Base-by-base conservation (phyloP, 1,284 basidiomycete species). In the Rhodotorula sp. region DNA sequence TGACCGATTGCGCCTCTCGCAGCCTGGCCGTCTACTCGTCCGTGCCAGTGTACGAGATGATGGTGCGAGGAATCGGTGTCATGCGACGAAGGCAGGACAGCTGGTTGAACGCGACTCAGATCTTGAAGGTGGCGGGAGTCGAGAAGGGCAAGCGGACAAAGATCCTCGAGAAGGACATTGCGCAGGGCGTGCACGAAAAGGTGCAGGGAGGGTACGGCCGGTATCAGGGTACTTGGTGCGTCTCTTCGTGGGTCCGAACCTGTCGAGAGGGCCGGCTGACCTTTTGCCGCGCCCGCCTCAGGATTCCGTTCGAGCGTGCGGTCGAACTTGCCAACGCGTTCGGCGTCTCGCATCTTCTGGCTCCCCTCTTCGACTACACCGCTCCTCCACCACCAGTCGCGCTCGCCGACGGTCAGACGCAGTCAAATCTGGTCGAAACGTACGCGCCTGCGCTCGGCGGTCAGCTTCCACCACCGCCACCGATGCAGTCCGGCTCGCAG, bases 181-280 rank as follows among this genome's bases (percentile, higher is more conserved):
- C 77, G 56, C 91, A 91, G 59, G 95, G 95, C 64, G 90, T 93
- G 82, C 95, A 99, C 82, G 96, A 99, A 83, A 99, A 99, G 82
- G 93, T 99, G 18, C 97, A 99, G 82, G 97, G 97, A 62, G 97
- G 97, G 56, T 99, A 98, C 80, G 97, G 97, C 58, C 97, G 97
- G 84, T 99, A 98, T 82, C 97, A 99, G 82, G 97, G 97, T 72
- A 99, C 97, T 64, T 99, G 97, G 96, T 94, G 78, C 80, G 85
- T 80, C 52, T 16, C 10, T 26, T 64, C 8, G 52, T 64, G 48
- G 8, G 6, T 26, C n/a, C 3, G 15, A 10, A 21, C 51, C 51
- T 15, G 20, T 31, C 49, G 12, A 34, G 15, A 12, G 14, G 2
- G 10, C 5, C 20, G 31, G 21, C 64, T 54, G 34, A 34, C 15